A percentile compares a stretch with the other conserved stretches of the same genome.
Conservation (phyloP, 192 early-diverging fungal genomes). For the Umbelopsis isabellina region DNA sequence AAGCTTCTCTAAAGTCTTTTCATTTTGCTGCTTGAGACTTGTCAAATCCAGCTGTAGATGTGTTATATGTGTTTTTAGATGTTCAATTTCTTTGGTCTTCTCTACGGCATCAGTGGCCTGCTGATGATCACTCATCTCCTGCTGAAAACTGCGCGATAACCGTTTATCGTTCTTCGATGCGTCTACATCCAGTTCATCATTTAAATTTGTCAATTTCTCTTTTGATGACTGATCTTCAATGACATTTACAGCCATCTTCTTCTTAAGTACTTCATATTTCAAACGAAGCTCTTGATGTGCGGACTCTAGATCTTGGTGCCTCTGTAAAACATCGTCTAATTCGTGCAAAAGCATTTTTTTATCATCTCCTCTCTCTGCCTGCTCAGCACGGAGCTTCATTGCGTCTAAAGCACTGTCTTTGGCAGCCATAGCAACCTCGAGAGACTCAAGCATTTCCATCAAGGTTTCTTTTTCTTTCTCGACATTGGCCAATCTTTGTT, state of each 20-base stretch:
- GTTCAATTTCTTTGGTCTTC: background rate
- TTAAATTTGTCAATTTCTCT: background rate
- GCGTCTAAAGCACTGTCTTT: slow-evolving; percentile 2
- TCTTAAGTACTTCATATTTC: background rate
- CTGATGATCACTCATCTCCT: slow-evolving; percentile 4
- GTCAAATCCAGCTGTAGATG: background rate
- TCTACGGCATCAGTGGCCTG: background rate
- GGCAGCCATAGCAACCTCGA: slow-evolving; percentile 21
- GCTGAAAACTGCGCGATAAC: background rate
- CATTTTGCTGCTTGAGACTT: background rate
- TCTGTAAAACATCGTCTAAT: slow-evolving; percentile 25
- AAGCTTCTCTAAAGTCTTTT: background rate
- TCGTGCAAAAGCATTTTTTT: slow-evolving; percentile 28
- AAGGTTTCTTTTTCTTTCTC: slow-evolving; percentile 27
- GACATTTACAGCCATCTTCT: background rate
- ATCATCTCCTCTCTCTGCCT: slow-evolving; percentile 19
- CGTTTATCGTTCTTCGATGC: background rate
- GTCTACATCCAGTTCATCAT: background rate
- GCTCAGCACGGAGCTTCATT: slow-evolving; percentile 16
- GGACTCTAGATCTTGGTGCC: slow-evolving; percentile 24
- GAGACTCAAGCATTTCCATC: slow-evolving; percentile 10
- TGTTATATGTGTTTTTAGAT: slow-evolving; percentile 2
- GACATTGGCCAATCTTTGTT: slow-evolving; percentile 35
- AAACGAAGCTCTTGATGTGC: background rate
- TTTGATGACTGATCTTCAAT: background rate